Conservation (phyloP, 2,329 filamentous ascomycete genomes). For the Leptoxyphium fumago region DNA sequence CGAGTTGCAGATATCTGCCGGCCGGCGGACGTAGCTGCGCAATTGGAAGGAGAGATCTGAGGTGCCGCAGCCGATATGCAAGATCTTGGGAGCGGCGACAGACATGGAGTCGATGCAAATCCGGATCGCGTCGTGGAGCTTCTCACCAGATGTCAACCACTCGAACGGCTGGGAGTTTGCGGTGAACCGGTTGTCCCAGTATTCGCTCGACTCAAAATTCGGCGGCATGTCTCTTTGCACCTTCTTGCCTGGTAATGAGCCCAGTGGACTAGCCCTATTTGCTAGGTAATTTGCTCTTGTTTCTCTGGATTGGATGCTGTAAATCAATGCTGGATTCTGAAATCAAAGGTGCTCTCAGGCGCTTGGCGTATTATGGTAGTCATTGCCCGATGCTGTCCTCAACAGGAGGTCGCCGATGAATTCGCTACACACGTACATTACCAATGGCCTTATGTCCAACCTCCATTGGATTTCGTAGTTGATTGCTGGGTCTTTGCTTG, state of each 20-base stretch:
- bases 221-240: slow-evolving; percentile 9
- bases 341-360: no score
- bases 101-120: not conserved
- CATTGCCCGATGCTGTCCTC: no score
- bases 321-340: no score
- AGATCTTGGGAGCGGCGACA: slow-evolving; percentile 14
- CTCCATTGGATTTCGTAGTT: no score
- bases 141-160: not conserved
- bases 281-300: no score
- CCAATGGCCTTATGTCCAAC: no score
- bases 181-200: slow-evolving; percentile 25
- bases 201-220: slow-evolving; percentile 20
- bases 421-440: no score
- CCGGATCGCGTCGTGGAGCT: not conserved
- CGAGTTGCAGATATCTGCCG: slow-evolving; percentile 22
- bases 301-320: no score
- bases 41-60: slow-evolving; percentile 24
- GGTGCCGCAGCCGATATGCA: slow-evolving; percentile 27
- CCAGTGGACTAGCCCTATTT: no score
- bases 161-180: not conserved
- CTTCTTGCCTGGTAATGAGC: not conserved
- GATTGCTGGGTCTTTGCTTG: no score
- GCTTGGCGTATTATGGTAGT: no score
- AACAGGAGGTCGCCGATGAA: no score
- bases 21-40: slow-evolving; percentile 16